Evolutionary conservation across 2,329 filamentous ascomycete species (phyloP), one percentile per base, ranked within the genome.

Genomic region (Cercospora canescens): DNA sequence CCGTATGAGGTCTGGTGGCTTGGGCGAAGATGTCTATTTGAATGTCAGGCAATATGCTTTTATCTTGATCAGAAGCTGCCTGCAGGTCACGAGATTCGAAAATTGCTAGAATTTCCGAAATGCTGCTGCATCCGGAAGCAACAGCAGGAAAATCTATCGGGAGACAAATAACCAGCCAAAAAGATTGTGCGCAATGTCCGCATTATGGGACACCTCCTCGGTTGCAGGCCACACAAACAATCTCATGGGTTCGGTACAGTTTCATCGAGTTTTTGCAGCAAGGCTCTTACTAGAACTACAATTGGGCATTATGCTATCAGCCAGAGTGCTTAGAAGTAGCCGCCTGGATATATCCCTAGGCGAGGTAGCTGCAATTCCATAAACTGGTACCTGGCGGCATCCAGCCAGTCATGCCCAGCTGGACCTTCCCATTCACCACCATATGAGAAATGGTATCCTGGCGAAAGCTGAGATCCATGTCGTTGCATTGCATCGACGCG

Each of bases 11-110:
- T 77, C 9, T 87, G 84, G 85, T 87, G 83, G 81, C 67, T 85
- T 14, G 76, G 79, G 52, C 76, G 79, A 59, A 78, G 85, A 54
- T 79, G 81, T 4, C 68, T 78, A 30, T 70, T 86, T 1, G 84
- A 87, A 69, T 83, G 83, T n/a, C 77, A 80, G 54, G 81, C 84
- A 1, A 84, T 87, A 24, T 81, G 77, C 64, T 66, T 80, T n/a
- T 81, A 79, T 71, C 66, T 85, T 60, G 79, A 79, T 6, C 39
- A 64, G 32, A 57, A 11, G 11, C 54, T 70, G 18, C 48, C 59
- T 24, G 59, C 21, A 6, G 62, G 61, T 6, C 62, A 67, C 60
- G 64, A 63, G 8, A 64, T 66, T 12, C 11, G 64, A 14, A 60
- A 55, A 32, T 48, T 70, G 21, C 35, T 69, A 21, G 68, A 65